phyloP scores from a whole-genome alignment of 2,329 filamentous ascomycete species.

The Fusarium brachygibbosum region DNA sequence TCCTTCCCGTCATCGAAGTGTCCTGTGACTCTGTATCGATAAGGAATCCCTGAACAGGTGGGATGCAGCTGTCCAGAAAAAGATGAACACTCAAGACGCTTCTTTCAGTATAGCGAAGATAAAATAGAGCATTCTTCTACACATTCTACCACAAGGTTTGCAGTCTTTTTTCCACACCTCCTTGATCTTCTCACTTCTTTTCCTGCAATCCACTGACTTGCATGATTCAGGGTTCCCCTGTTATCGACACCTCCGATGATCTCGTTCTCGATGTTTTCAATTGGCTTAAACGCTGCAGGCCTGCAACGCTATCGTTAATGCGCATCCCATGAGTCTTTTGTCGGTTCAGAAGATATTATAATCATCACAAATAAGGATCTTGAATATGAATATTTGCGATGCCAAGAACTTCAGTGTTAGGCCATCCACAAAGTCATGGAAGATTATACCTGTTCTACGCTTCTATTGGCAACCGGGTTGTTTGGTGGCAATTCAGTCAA shows the following conservation, averaged over 20 bases:
- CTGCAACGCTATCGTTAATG: constrained; percentile 11
- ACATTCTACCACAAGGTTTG: neutral
- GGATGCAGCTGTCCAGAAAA: constrained; percentile 18
- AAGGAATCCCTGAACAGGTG: constrained; percentile 22
- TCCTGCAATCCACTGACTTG: constrained; percentile 15
- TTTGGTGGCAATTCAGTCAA: constrained; percentile 31
- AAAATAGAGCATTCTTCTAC: neutral
- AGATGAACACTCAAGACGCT: constrained; percentile 8
- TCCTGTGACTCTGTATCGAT: constrained; percentile 45
- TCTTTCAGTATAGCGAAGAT: constrained; percentile 5
- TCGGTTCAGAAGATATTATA: neutral
- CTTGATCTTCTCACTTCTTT: constrained; percentile 2
- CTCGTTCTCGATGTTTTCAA: constrained; percentile 8
- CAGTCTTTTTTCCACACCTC: neutral
- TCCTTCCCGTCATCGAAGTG: constrained; percentile 39
- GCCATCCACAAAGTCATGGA: constrained; percentile 21
- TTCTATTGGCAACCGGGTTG: constrained; percentile 21
- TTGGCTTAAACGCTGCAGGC: constrained; percentile 14
- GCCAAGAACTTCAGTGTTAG: constrained; percentile 8
- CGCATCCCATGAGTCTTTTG: neutral
- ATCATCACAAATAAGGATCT: constrained; percentile 12
- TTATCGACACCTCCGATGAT: constrained; percentile 31
- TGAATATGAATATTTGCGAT: constrained; percentile 1
- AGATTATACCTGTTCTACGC: constrained; percentile 4
- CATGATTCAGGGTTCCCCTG: constrained; percentile 29